Evolutionary conservation across 768 basidiomycete species (phyloP).

Genomic region (Boletus huronensis): DNA sequence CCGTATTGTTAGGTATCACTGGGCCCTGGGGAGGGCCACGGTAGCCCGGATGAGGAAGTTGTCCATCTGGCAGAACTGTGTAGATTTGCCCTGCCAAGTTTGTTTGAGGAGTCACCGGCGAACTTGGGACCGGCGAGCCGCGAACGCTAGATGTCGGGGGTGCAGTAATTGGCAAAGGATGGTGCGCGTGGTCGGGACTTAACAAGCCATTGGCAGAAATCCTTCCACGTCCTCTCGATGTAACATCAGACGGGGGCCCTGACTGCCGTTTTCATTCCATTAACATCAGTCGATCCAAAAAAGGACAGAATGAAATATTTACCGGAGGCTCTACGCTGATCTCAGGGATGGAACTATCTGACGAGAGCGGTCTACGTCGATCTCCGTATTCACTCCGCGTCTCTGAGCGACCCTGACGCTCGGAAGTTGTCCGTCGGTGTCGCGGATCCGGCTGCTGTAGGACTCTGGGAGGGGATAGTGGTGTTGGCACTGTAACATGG

Average conservation of each 20-base stretch:
- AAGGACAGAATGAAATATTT: constrained; percentile 9
- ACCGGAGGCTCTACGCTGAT: constrained; percentile 32
- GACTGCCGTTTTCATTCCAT: constrained; percentile 21
- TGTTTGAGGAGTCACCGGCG: constrained; percentile 4
- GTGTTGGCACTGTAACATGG: constrained; percentile 23
- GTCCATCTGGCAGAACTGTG: constrained; percentile 3
- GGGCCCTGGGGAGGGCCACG: constrained; percentile 15
- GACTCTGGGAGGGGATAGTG: constrained; percentile 24
- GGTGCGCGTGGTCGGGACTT: constrained; percentile 33
- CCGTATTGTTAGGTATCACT: constrained; percentile 19
- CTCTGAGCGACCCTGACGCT: constrained; percentile 26
- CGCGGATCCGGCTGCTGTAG: constrained; percentile 12
- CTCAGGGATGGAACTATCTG: constrained; percentile 35
- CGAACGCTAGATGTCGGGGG: constrained; percentile 12
- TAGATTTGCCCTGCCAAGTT: constrained; percentile 18
- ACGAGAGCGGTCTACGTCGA: constrained; percentile 26
- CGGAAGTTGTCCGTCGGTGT: constrained; percentile 21
- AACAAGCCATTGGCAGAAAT: constrained; percentile 16
- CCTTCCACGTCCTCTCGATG: constrained; percentile 24
- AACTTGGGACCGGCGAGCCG: constrained; percentile 13
- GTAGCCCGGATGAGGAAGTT: constrained; percentile 14
- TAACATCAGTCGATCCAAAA: constrained; percentile 15
- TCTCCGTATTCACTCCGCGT: constrained; percentile 16
- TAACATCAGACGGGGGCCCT: constrained; percentile 31
- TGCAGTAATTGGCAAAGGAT: constrained; percentile 24